Percentiles rank a stretch among this genome's conserved stretches.
phyloP scores from a whole-genome alignment of 106 monocot species.

The Dendrobium officinale region DNA sequence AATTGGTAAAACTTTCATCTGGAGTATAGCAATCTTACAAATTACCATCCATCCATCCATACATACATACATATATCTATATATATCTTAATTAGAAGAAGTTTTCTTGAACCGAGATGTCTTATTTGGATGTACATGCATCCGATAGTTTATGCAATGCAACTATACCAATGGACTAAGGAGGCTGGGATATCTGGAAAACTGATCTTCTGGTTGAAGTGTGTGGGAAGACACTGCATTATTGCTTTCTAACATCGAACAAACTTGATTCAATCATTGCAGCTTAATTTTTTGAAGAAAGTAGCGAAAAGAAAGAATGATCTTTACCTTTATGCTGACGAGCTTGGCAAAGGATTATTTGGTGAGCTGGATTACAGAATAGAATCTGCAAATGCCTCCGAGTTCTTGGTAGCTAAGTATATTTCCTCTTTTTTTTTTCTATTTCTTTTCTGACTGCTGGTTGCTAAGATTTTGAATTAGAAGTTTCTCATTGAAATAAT shows the following conservation, averaged over 20 bases:
- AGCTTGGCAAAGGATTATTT: conserved; percentile 88
- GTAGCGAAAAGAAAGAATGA: conserved; percentile 72
- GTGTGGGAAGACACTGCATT: not conserved
- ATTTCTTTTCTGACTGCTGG: not conserved
- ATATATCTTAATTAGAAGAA: not conserved
- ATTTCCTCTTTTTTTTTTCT: not conserved
- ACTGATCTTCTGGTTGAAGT: conserved; percentile 2
- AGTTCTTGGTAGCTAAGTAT: conserved; percentile 51
- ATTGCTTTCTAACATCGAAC: not conserved
- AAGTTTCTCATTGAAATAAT: not conserved
- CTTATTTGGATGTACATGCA: not conserved
- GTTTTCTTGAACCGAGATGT: not conserved
- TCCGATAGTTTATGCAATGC: not conserved
- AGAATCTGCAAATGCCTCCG: conserved; percentile 85
- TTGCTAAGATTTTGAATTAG: not conserved
- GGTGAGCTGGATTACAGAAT: conserved; percentile 85
- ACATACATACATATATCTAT: too few species aligned
- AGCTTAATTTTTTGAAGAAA: conserved; percentile 61
- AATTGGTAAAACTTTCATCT: too few species aligned
- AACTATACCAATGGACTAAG: not conserved
- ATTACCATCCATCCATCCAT: too few species aligned
- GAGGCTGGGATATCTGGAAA: not conserved
- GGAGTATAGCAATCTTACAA: too few species aligned
- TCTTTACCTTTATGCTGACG: conserved; percentile 82
- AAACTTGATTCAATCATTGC: conserved; percentile 12